These are phyloP conservation scores for Juglanconis sp. DNA, from an alignment of 2,329 filamentous ascomycete species.

Conservation along the genomic window DNA sequence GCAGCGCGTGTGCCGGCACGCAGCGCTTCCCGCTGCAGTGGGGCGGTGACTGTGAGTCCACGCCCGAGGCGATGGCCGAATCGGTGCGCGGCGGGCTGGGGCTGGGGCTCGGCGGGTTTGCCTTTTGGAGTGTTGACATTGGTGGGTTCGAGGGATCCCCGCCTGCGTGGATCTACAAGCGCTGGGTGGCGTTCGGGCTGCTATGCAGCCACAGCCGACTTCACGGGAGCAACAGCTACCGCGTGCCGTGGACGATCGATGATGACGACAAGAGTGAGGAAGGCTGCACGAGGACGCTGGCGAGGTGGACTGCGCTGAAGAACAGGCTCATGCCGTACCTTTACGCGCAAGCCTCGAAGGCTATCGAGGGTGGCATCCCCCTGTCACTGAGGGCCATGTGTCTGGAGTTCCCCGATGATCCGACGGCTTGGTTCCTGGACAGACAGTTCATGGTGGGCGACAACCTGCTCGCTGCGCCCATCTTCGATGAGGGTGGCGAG, in stretches of 20 bases:
- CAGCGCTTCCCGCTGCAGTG: conserved; percentile 69
- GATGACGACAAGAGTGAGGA: conserved; percentile 55
- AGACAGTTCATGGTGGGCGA: conserved; percentile 72
- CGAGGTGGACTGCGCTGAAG: conserved; percentile 48
- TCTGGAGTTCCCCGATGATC: conserved; percentile 68
- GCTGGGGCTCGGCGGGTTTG: conserved; percentile 27
- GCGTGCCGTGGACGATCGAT: conserved; percentile 73
- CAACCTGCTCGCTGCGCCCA: conserved; percentile 59
- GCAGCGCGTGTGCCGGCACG: conserved; percentile 63
- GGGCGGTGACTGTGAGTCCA: conserved; percentile 75
- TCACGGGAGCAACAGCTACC: conserved; percentile 67
- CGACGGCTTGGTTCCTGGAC: conserved; percentile 65
- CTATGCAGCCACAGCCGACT: conserved; percentile 68
- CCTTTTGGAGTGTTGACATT: conserved; percentile 31
- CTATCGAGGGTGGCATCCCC: conserved; percentile 21
- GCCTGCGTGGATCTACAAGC: conserved; percentile 68
- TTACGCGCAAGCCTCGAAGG: conserved; percentile 38
- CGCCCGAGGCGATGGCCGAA: conserved; percentile 70
- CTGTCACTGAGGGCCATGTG: conserved; percentile 60
- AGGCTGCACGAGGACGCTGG: conserved; percentile 49
- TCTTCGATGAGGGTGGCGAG: conserved; percentile 60
- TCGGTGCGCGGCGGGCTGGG: conserved; percentile 34
- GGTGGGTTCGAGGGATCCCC: conserved; percentile 62
- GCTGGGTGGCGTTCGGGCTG: conserved; percentile 74
- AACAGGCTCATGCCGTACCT: conserved; percentile 52